Conservation (phyloP, 805 yeast species). For the Tetrapisispora taiwanensis region DNA sequence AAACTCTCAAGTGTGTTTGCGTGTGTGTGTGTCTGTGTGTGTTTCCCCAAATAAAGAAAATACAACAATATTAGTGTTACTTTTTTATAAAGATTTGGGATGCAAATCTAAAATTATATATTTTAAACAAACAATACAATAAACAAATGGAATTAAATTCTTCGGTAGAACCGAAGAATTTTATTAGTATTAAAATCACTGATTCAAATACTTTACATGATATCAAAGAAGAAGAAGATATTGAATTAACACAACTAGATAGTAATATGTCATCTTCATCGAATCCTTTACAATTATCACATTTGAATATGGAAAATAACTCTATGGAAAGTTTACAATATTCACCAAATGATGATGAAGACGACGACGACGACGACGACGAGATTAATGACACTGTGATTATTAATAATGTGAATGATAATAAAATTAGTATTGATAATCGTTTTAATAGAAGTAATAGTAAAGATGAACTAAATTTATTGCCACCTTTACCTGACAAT, state of each 20-base stretch:
- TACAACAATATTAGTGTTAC: no score
- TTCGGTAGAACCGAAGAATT: not conserved
- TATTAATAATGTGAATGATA: not conserved
- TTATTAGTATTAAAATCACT: not conserved
- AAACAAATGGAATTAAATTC: not conserved
- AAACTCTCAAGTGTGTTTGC: no score
- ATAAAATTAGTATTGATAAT: no score
- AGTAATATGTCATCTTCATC: not conserved
- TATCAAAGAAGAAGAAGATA: conserved; percentile 22
- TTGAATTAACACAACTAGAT: conserved; percentile 6
- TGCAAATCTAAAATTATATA: no score
- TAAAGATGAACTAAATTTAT: conserved; percentile 14
- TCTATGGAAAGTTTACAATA: conserved; percentile 1
- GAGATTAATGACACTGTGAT: not conserved
- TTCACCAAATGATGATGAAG: not conserved
- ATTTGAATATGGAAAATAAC: not conserved
- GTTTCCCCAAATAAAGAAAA: no score
- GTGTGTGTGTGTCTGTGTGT: not conserved
- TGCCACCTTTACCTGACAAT: conserved; percentile 17
- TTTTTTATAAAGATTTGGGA: not conserved
- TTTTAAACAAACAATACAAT: not conserved
- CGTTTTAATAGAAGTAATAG: conserved; percentile 4
- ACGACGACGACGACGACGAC: no score
- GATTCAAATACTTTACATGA: conserved; percentile 11
- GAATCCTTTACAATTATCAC: not conserved